These are phyloP conservation scores for Cyclocybe cylindracea DNA, from an alignment of 768 basidiomycete genomes.

Conservation along the genomic window DNA sequence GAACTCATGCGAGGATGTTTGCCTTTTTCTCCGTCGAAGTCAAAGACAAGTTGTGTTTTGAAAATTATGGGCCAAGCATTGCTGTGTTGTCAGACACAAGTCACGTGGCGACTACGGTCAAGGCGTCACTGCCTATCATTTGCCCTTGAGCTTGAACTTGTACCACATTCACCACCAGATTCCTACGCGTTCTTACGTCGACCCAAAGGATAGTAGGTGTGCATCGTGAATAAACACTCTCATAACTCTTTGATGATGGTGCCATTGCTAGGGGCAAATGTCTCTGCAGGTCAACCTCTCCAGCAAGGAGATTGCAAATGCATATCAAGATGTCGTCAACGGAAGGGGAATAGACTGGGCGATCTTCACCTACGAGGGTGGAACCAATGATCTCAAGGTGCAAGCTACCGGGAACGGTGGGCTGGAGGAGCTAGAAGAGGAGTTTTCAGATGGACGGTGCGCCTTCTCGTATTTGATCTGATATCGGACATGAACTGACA, in stretches of 20 bases:
- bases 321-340: slow-evolving; percentile 76
- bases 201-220: neutral
- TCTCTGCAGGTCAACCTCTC: slow-evolving; percentile 82
- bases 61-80: too few species aligned
- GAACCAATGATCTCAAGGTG: slow-evolving; percentile 84
- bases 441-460: slow-evolving; percentile 92
- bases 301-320: slow-evolving; percentile 66
- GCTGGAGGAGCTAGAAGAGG: slow-evolving; percentile 88
- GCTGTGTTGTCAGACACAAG: too few species aligned
- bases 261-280: slow-evolving; percentile 40
- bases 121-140: too few species aligned
- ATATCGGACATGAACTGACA: slow-evolving; percentile 10
- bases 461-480: slow-evolving; percentile 23
- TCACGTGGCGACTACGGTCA: too few species aligned
- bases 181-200: too few species aligned
- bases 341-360: slow-evolving; percentile 73
- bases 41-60: too few species aligned
- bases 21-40: neutral
- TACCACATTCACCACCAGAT: too few species aligned
- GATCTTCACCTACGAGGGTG: slow-evolving; percentile 78
- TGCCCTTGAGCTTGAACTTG: too few species aligned
- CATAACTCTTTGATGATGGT: too few species aligned
- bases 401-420: slow-evolving; percentile 87
- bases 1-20: too few species aligned
- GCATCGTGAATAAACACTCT: neutral